Evolutionary conservation across 768 basidiomycete species (phyloP).

Genomic region (Termitomyces sp.): DNA sequence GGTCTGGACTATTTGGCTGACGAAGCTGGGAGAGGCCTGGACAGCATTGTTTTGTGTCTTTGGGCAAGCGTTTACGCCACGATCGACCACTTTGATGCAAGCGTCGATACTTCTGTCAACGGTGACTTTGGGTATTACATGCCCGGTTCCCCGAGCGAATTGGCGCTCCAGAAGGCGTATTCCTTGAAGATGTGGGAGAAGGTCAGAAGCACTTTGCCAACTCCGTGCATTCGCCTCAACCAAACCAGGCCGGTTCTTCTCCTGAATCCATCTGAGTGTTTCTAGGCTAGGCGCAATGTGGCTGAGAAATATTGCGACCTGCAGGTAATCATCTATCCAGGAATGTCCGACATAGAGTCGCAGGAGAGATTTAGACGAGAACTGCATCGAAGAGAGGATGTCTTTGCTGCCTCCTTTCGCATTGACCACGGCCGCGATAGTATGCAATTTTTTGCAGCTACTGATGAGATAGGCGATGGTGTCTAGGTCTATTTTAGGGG

Average conservation of each 20-base stretch:
- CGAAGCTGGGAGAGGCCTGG: slow-evolving; percentile 31
- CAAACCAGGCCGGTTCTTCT: slow-evolving; percentile 67
- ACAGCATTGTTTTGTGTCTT: slow-evolving; percentile 24
- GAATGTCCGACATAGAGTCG: slow-evolving; percentile 77
- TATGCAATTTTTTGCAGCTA: slow-evolving; percentile 57
- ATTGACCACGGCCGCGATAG: slow-evolving; percentile 60
- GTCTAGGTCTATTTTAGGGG: slow-evolving; percentile 57
- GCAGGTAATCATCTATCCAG: slow-evolving; percentile 63
- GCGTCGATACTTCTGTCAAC: slow-evolving; percentile 46
- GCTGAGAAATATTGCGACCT: slow-evolving; percentile 66
- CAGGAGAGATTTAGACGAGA: slow-evolving; percentile 60
- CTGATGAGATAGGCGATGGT: slow-evolving; percentile 54
- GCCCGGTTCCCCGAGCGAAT: slow-evolving; percentile 21
- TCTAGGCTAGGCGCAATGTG: slow-evolving; percentile 73
- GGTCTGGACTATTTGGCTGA: slow-evolving; percentile 29
- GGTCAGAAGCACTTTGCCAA: slow-evolving; percentile 67
- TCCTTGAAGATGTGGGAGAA: slow-evolving; percentile 67
- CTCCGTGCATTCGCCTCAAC: slow-evolving; percentile 59
- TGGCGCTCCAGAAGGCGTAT: slow-evolving; percentile 59
- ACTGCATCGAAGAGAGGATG: slow-evolving; percentile 37
- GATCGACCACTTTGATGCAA: slow-evolving; percentile 24
- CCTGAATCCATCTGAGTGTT: slow-evolving; percentile 70
- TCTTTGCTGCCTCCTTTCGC: slow-evolving; percentile 42
- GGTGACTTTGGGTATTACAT: slow-evolving; percentile 21
- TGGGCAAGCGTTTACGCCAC: slow-evolving; percentile 27